phyloP scores from a whole-genome alignment of 2,329 filamentous ascomycete genomes.

The Trichoderma oligosporum region DNA sequence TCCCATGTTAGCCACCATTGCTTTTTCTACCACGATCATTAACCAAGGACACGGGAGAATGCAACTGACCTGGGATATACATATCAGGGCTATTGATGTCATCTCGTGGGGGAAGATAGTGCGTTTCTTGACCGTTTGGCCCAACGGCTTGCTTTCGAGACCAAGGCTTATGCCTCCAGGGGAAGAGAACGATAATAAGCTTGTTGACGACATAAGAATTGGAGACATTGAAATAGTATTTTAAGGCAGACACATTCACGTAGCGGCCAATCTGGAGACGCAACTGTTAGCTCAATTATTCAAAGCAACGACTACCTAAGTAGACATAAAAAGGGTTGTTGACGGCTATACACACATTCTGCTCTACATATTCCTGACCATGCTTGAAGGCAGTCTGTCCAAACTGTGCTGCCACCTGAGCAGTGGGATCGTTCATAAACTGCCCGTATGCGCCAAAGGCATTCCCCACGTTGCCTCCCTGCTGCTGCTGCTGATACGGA shows the following conservation, averaged over 20 bases:
- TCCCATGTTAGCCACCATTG: constrained; percentile 25
- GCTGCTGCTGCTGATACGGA: constrained; percentile 68
- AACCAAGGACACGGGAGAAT: not conserved
- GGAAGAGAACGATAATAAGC: constrained; percentile 88
- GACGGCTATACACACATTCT: constrained; percentile 65
- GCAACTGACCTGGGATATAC: constrained; percentile 73
- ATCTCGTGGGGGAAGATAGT: constrained; percentile 87
- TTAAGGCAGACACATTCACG: constrained; percentile 86
- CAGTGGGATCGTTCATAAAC: constrained; percentile 93
- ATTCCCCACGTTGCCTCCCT: constrained; percentile 50
- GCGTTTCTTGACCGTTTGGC: constrained; percentile 64
- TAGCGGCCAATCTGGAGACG: constrained; percentile 57
- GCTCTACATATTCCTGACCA: constrained; percentile 90
- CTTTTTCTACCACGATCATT: too few relatives aligned
- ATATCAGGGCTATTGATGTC: constrained; percentile 98
- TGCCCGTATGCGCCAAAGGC: constrained; percentile 74
- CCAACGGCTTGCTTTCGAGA: constrained; percentile 79
- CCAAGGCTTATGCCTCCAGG: constrained; percentile 97
- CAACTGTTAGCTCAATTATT: constrained; percentile 20
- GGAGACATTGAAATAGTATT: constrained; percentile 99
- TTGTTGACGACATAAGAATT: constrained; percentile 96
- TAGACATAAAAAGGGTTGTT: not conserved
- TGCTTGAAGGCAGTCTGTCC: constrained; percentile 88
- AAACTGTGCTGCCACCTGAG: constrained; percentile 91
- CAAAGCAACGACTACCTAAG: not conserved